These are phyloP conservation scores for Backusella australiensis DNA, from an alignment of 192 early-diverging fungal species.

Conservation along the genomic window DNA sequence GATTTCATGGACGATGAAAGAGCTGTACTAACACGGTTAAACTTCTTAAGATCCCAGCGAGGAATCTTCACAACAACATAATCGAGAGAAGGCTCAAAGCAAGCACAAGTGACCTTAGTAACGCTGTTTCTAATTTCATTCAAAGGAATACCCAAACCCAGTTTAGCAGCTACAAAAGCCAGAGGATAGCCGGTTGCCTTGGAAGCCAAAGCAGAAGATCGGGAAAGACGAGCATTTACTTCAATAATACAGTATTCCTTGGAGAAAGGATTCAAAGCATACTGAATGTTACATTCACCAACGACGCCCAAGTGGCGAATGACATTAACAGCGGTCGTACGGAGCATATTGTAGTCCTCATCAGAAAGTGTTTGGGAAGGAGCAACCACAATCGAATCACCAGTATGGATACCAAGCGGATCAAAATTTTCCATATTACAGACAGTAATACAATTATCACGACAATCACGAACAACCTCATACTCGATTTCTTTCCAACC, in stretches of 20 bases:
- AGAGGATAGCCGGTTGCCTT: conserved; percentile 99
- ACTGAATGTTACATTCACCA: conserved; percentile 99
- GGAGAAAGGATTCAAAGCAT: conserved; percentile 91
- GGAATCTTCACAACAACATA: conserved; percentile 87
- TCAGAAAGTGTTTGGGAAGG: conserved; percentile 96
- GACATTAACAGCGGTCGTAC: conserved; percentile 93
- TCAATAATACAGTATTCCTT: conserved; percentile 99
- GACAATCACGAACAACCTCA: conserved; percentile 94
- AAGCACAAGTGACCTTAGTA: conserved; percentile 93
- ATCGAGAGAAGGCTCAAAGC: conserved; percentile 96
- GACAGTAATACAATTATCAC: conserved; percentile 98
- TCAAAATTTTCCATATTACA: conserved; percentile 99
- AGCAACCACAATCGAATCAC: conserved; percentile 98
- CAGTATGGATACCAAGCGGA: conserved; percentile 98
- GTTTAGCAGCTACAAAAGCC: conserved; percentile 97
- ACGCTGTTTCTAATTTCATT: conserved; percentile 94
- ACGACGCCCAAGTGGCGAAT: conserved; percentile 97
- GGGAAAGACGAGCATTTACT: conserved; percentile 95
- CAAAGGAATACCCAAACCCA: conserved; percentile 90
- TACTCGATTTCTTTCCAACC: conserved; percentile 99
- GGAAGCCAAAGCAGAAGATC: conserved; percentile 88
- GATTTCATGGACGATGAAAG: conserved; percentile 94
- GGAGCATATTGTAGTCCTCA: conserved; percentile 99
- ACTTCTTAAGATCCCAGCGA: conserved; percentile 95
- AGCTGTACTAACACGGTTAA: conserved; percentile 87